Base-by-base conservation (phyloP, 495 filamentous ascomycete genomes). In the Trypethelium eluteriae region DNA sequence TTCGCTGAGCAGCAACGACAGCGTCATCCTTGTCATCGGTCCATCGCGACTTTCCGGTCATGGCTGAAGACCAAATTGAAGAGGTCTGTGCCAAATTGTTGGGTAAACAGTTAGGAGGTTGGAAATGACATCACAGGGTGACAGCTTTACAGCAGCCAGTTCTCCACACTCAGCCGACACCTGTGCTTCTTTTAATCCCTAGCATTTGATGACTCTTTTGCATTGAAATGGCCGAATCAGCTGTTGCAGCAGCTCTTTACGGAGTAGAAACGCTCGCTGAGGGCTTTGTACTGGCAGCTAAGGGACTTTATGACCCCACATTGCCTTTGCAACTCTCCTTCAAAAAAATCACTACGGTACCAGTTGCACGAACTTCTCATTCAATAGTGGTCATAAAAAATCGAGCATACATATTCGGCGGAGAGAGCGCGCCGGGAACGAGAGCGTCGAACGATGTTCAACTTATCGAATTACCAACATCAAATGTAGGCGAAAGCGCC, bases 11-110 rank as follows among this genome's bases (percentile, higher is more conserved):
- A 68, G 90, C 82, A 10, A 69, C 70, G 14, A 84, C 89, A 36
- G 86, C 84, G 66, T 93, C 89, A 68, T 91, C 91, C 65, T 85
- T 87, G 64, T 88, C 85, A 73, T 91, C 82, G 66, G 89, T 91
- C 94, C 94, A 98, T 72, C 94, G 86, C 50, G 93, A 96, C 32
- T 59, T 59, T 36, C 53, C 53, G 32, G 53, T 59, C 53, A 59
- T 59, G 32, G 32, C 36, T 18, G 53, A 32, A 59, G 32, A n/a
- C n/a, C 11, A 3, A 34, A 59, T 9, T n/a, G 5, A 18, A 25
- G 25, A 25, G 25, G 25, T 25, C 25, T 25, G 53, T 2, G 32
- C 11, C 53, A 11, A 5, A 59, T 18, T 18, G 6, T 59, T 14
- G 53, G 53, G 53, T 14, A 25, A 53, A 53, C 49, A 53, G 49